These are phyloP conservation scores for Solanum etuberosum DNA, from an alignment of 257 asterid genomes.

Conservation along the genomic window DNA sequence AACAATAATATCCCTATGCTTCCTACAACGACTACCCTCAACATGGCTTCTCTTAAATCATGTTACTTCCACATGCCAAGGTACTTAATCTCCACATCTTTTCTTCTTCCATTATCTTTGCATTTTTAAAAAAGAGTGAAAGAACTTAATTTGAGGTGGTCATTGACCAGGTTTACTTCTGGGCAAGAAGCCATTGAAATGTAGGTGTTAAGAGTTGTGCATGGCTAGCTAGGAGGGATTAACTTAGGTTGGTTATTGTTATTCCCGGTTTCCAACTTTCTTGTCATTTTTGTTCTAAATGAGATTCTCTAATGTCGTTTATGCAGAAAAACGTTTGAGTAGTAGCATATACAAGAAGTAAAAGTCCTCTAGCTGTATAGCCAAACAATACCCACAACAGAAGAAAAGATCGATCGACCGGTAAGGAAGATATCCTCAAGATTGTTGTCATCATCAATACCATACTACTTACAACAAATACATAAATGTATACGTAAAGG, in stretches of 20 bases:
- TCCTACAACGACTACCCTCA: conserved; percentile 4
- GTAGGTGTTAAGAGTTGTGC: conserved; percentile 46
- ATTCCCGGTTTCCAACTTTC: not conserved
- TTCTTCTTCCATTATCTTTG: not conserved
- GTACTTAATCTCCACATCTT: not conserved
- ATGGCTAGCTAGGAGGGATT: conserved; percentile 45
- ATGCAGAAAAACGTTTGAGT: conserved; percentile 67
- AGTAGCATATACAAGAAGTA: conserved; percentile 11
- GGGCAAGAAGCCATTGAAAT: conserved; percentile 77
- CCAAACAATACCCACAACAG: conserved; percentile 35
- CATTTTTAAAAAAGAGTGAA: not conserved
- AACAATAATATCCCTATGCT: conserved; percentile 1
- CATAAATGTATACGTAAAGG: conserved; percentile 60
- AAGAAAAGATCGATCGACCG: conserved; percentile 25
- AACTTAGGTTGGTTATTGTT: conserved; percentile 33
- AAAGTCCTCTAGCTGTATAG: conserved; percentile 14
- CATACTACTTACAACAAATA: conserved; percentile 50
- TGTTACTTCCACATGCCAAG: conserved; percentile 8
- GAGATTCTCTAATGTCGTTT: conserved; percentile 4
- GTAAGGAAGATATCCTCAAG: conserved; percentile 46
- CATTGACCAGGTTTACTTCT: conserved; percentile 39
- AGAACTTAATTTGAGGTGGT: not conserved
- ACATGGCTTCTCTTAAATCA: conserved; percentile 11
- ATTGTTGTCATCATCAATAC: conserved; percentile 65
- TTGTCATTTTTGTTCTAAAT: not conserved